Evolutionary conservation across 2,329 filamentous ascomycete genomes (phyloP).

Genomic region (Aureobasidium musti): DNA sequence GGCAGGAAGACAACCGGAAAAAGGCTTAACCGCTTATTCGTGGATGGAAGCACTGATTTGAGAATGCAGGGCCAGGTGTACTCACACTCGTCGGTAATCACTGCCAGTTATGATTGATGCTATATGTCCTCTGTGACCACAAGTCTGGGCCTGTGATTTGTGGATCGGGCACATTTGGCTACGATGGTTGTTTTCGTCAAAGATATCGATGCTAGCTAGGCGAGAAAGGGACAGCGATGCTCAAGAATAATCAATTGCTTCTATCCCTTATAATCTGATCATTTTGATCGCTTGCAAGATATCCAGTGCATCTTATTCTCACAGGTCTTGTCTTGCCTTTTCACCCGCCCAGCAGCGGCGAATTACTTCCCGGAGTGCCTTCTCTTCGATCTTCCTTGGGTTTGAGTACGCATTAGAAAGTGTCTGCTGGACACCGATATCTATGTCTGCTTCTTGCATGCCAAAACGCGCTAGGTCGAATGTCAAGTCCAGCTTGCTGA

Average conservation of each 20-base stretch:
- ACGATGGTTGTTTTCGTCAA: too few species aligned
- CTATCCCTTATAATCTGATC: neutral
- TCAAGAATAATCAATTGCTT: too few species aligned
- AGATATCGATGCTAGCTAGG: too few species aligned
- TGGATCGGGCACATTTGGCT: constrained; percentile 58
- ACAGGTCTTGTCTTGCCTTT: constrained; percentile 42
- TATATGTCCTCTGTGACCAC: too few species aligned
- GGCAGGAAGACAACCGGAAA: too few species aligned
- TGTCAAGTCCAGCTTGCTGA: constrained; percentile 56
- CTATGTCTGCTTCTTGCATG: constrained; percentile 63
- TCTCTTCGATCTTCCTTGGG: constrained; percentile 56
- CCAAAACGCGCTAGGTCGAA: constrained; percentile 57
- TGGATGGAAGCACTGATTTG: too few species aligned
- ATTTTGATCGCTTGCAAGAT: too few species aligned
- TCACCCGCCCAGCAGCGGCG: constrained; percentile 64
- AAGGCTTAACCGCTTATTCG: too few species aligned
- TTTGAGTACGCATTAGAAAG: constrained; percentile 62
- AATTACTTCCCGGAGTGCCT: constrained; percentile 58
- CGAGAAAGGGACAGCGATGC: too few species aligned
- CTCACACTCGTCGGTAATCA: too few species aligned
- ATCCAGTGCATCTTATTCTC: neutral
- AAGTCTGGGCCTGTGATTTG: constrained; percentile 74
- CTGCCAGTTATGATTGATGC: too few species aligned
- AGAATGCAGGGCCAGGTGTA: too few species aligned
- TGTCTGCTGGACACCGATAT: constrained; percentile 61